Evolutionary conservation across 208 protist species (phyloP), one percentile per base, ranked within the genome.

Genomic region (Trypanosoma lewisi): DNA sequence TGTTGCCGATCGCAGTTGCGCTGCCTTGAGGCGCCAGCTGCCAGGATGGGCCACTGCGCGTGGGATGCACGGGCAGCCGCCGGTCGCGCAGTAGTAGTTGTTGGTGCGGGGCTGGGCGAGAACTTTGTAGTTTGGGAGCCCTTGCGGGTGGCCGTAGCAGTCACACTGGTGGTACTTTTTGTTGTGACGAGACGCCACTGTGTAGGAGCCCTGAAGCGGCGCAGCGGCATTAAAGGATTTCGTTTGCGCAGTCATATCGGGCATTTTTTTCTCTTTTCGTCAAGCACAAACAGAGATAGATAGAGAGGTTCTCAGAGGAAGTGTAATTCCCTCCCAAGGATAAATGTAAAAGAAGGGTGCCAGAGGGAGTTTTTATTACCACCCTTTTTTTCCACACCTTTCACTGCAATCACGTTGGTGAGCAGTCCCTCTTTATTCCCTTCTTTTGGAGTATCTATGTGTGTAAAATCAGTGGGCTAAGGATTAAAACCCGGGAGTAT

Each of bases 41-140:
- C 85, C 85, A 5, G 85, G 85, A 58, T 85, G 85, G 0, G 82
- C 85, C 4, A 67, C 68, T 6, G 68, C 75, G 11, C 85, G 85
- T 8, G 85, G 85, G 47, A 91, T 77, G 70, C 85, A 91, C 11
- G 85, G 85, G 55, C 85, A 91, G 48, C 85, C 85, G 33, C 82
- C 82, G 8, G 72, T 78, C 1, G 77, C 71, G 16, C 62, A 61
- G 75, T 91, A 91, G 69, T 88, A 91, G 70, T 91, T 91, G 74
- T 91, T 91, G 2, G 85, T 91, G 42, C 82, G 75, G 2, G 85
- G 85, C 28, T 83, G 81, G 21, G 78, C 54, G 58, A 91, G 77
- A 6, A 85, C 58, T 21, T 85, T 86, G 72, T 91, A 91, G 64
- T 91, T 63, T 2, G 85, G 85, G 21, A 91, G 66, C 27, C 55